Evolutionary conservation across 1,139 yeast genomes (phyloP), one percentile per base, ranked within the genome.

Genomic region (Geotrichum citri-aurantii): DNA sequence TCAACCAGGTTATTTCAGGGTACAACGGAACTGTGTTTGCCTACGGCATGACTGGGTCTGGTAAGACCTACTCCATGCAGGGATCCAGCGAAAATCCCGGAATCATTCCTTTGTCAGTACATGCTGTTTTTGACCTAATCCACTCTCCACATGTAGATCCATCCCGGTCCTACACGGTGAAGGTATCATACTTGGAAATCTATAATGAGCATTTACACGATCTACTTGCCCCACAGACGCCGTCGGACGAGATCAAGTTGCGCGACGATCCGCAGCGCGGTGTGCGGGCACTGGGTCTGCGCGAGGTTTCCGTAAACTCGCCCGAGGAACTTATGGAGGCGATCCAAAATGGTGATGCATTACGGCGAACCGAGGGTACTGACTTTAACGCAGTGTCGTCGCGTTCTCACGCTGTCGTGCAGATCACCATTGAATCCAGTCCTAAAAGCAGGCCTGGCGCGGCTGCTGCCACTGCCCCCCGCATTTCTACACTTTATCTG

Each of bases 1-100:
- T 92, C 1, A 74, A 78, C 27, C 82, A 85, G 62, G 85, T 89
- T 59, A 75, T 90, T 64, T 85, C 85, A 42, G 97, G 97, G 0
- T 91, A 77, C 70, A 90, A 91, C 68, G 95, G 93, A 10, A 92
- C 97, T 0, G 85, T 92, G 0, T 90, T 92, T 72, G 96, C 97
- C 1, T 90, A 91, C 69, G 96, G 97, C 54, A 88, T 88, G 92
- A 90, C 98, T 0, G 98, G 98, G 0, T 89, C 97, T 1, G 98
- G 98, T 37, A 92, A 92, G 71, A 92, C 98, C 0, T 87, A 83
- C 69, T 86, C 95, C 2, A 90, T 92, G 97, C 87, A 87, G 64
- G 97, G 97, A 40, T 76, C 80, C 12, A 77, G 74, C 0, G 65
- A 69, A 1, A 90, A 88, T 65, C 86, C 88, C 0, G 97, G 97